A percentile compares a stretch with the other conserved stretches of the same genome.
Evolutionary conservation across 768 basidiomycete genomes (phyloP).

Genomic region (Tricholomella constricta): DNA sequence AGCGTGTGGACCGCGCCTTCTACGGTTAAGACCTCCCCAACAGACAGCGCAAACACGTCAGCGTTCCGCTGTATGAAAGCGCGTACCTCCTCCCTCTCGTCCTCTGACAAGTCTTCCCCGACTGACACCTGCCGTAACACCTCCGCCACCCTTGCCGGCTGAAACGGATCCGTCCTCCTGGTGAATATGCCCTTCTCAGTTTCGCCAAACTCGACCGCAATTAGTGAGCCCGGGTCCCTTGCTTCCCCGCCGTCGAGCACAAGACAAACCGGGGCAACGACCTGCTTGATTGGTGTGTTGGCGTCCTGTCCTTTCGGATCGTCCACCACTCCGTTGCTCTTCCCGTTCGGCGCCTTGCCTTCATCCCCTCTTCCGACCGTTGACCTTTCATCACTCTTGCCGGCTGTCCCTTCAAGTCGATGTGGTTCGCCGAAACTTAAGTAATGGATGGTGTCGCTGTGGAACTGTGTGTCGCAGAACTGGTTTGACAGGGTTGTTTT

Average conservation of each 20-base stretch:
- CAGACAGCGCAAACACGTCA: not conserved
- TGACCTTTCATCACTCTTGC: too few relatives aligned
- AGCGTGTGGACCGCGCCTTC: conserved; percentile 35
- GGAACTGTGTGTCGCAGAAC: not conserved
- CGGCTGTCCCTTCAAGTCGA: too few relatives aligned
- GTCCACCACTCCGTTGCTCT: too few relatives aligned
- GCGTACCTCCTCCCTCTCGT: not conserved
- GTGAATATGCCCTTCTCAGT: not conserved
- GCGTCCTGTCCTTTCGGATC: too few relatives aligned
- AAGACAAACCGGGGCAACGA: too few relatives aligned
- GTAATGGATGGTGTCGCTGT: not conserved
- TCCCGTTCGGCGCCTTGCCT: too few relatives aligned
- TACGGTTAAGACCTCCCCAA: conserved; percentile 14
- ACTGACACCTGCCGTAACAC: conserved; percentile 24
- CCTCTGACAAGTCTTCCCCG: conserved; percentile 23
- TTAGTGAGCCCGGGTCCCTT: not conserved
- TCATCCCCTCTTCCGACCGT: too few relatives aligned
- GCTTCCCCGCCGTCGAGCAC: too few relatives aligned
- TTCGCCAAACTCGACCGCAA: not conserved
- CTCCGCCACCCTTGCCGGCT: conserved; percentile 19
- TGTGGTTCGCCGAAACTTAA: too few relatives aligned
- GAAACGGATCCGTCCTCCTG: conserved; percentile 11
- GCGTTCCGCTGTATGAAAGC: not conserved
- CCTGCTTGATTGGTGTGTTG: too few relatives aligned
- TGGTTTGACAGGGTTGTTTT: not conserved